phyloP scores from a whole-genome alignment of 225 moss, liverwort and hornwort genomes.

The Straminergon stramineum region DNA sequence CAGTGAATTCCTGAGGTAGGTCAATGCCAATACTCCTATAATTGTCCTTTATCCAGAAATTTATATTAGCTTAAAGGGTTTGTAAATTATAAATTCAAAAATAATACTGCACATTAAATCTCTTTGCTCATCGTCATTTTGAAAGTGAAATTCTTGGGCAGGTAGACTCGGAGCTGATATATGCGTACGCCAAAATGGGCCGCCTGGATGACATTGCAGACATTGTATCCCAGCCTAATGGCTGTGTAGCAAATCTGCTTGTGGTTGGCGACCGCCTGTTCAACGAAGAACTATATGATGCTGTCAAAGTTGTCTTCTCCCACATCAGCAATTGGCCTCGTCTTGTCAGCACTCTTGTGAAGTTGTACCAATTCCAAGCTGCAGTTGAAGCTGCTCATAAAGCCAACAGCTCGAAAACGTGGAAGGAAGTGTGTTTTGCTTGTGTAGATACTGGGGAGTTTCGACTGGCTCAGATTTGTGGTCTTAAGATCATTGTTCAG shows the following conservation, averaged over 20 bases:
- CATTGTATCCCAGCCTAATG: conserved; percentile 36
- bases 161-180: conserved; percentile 55
- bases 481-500: conserved; percentile 46
- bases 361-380: conserved; percentile 44
- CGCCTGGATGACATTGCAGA: conserved; percentile 29
- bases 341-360: conserved; percentile 44
- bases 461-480: conserved; percentile 47
- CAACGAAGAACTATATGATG: conserved; percentile 34
- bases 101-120: neutral
- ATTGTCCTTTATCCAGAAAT: neutral
- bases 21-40: neutral
- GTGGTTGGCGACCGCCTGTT: conserved; percentile 41
- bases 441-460: conserved; percentile 47
- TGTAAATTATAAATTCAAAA: too few species aligned
- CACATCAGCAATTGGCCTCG: conserved; percentile 48
- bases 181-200: conserved; percentile 42
- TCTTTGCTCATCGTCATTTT: neutral
- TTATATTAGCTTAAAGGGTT: neutral
- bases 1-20: neutral
- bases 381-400: conserved; percentile 54
- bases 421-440: conserved; percentile 51
- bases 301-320: conserved; percentile 39
- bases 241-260: conserved; percentile 44
- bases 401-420: conserved; percentile 50
- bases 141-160: neutral